Evolutionary conservation across 768 basidiomycete species (phyloP).

Genomic region (Sarcodon sp.): DNA sequence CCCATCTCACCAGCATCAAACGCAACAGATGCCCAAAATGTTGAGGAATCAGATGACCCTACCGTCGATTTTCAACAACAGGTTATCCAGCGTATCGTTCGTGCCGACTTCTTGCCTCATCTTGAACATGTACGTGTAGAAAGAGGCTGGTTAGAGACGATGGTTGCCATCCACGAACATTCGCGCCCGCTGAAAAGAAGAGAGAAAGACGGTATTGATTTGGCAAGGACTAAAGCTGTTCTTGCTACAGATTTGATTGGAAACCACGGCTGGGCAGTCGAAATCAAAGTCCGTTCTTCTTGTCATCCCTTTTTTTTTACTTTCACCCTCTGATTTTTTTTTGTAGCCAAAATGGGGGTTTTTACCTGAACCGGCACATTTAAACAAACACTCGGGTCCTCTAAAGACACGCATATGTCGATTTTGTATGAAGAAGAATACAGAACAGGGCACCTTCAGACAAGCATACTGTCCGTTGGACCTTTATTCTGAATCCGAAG

Average conservation of each 20-base stretch:
- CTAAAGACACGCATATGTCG: constrained; percentile 71
- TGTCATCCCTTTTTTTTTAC: neutral
- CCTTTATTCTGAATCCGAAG: constrained; percentile 60
- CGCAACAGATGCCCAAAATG: constrained; percentile 12
- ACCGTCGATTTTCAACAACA: constrained; percentile 44
- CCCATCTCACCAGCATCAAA: constrained; percentile 3
- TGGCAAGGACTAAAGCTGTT: constrained; percentile 38
- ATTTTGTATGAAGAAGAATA: constrained; percentile 60
- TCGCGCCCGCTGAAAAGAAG: constrained; percentile 46
- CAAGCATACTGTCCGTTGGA: constrained; percentile 76
- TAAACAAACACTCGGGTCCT: constrained; percentile 41
- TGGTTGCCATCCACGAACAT: constrained; percentile 32
- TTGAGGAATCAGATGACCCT: constrained; percentile 26
- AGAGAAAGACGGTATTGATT: constrained; percentile 46
- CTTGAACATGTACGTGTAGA: constrained; percentile 35
- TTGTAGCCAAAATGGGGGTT: constrained; percentile 95
- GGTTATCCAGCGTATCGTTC: constrained; percentile 57
- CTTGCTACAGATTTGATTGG: constrained; percentile 76
- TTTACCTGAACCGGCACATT: constrained; percentile 48
- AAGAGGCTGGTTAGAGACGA: constrained; percentile 42
- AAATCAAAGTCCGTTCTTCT: constrained; percentile 66
- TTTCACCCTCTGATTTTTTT: neutral
- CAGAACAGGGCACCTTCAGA: constrained; percentile 23
- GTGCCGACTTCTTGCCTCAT: constrained; percentile 42
- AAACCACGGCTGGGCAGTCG: constrained; percentile 53